Conservation (phyloP, 441 rosid genomes). For the Bocquillonia castaneifolia region DNA sequence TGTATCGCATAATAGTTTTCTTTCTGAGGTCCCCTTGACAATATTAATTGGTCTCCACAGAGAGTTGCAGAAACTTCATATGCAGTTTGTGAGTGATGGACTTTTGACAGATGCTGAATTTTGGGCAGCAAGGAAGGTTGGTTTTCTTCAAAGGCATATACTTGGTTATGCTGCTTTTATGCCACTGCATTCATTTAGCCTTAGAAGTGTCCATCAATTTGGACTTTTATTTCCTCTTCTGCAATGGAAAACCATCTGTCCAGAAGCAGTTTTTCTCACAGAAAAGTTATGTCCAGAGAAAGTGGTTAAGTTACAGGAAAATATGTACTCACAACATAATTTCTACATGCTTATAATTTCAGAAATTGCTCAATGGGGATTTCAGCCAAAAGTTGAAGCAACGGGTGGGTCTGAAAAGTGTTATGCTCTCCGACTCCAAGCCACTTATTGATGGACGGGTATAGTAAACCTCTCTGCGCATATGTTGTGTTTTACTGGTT, state of each 20-base stretch:
- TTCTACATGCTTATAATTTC: conserved; percentile 29
- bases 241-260: neutral
- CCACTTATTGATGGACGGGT: conserved; percentile 86
- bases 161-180: conserved; percentile 7
- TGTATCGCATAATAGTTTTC: neutral
- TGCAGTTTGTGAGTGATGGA: conserved; percentile 62
- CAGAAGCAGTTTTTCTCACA: neutral
- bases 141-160: conserved; percentile 18
- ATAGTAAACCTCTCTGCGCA: conserved; percentile 12
- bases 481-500: conserved; percentile 5
- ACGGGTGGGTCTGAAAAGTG: conserved; percentile 68
- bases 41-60: conserved; percentile 35
- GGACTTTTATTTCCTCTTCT: conserved; percentile 7
- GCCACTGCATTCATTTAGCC: neutral
- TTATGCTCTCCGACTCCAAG: conserved; percentile 70
- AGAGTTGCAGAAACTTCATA: conserved; percentile 86
- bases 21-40: conserved; percentile 4
- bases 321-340: conserved; percentile 9
- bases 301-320: conserved; percentile 4
- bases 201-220: conserved; percentile 5
- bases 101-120: conserved; percentile 78
- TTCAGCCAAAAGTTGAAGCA: conserved; percentile 61
- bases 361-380: conserved; percentile 65
- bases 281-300: neutral
- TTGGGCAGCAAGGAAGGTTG: conserved; percentile 87